Base-by-base conservation (phyloP, 1,284 basidiomycete species). In the Malassezia japonica region DNA sequence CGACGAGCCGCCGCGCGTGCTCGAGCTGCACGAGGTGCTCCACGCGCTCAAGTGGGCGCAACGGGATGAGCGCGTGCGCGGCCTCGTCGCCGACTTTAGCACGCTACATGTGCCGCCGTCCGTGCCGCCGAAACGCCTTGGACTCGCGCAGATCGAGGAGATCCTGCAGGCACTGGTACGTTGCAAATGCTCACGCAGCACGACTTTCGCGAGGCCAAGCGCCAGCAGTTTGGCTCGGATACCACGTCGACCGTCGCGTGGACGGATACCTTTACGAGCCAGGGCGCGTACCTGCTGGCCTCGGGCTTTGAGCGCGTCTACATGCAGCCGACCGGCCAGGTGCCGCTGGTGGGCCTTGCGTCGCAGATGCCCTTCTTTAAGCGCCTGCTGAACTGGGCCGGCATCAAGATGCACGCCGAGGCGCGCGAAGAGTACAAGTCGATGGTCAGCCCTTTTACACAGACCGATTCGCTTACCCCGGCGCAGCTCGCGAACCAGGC, bases 121-220 rank as follows among this genome's bases (percentile, higher is more conserved):
- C 1, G 66, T 72, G 4, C 43, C 59, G 20, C 58, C 57, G 13
- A 43, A 60, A 50, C 38, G 61, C 3, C 65, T 76, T n/a, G 75
- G 75, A 0, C 49, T 76, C 6, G 75, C 75, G 0, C 75, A 76
- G 57, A 62, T 76, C 41, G 75, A 76, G 57, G 75, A 76, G 56
- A 60, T 76, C 10, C 65, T 73, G 40, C 67, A 71, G 34, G 72
- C 74, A 2, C 57, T 76, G n/a, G 32, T 46, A 20, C 10, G 31
- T 34, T 9, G 15, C 5, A 2, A 9, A 7, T 15, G 31, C 29
- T 20, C 12, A 16, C n/a, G 12, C 29, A 46, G 23, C 57, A 71
- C 51, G 74, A 75, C 35, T 69, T 76, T 46, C 72, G 72, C 46
- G 35, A 58, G 8, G 61, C 63, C 40, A 76, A 76, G 59, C 61